A percentile compares a stretch with the other conserved stretches of the same genome.
Evolutionary conservation across 2,329 filamentous ascomycete genomes (phyloP).

Genomic region (Herpotrichia juniperi): DNA sequence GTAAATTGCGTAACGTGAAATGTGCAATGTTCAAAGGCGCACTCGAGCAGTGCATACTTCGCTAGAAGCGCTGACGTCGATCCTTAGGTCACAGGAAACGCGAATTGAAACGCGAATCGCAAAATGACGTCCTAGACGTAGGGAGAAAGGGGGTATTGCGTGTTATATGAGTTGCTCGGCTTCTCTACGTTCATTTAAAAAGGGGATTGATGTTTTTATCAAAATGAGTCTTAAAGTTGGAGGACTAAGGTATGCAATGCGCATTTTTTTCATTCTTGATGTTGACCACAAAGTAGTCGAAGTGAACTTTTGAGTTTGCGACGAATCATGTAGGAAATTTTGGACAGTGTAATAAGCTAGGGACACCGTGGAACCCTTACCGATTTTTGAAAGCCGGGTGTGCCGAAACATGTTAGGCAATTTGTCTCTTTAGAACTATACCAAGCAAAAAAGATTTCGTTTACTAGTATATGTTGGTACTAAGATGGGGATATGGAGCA

Average conservation of each 20-base stretch:
- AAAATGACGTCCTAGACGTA: background rate
- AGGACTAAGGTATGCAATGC: slow-evolving; percentile 50
- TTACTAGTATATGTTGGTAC: slow-evolving; percentile 15
- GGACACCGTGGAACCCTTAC: slow-evolving; percentile 18
- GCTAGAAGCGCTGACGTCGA: background rate
- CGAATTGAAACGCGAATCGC: background rate
- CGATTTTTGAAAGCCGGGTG: slow-evolving; percentile 29
- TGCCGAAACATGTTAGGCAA: slow-evolving; percentile 27
- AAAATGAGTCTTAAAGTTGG: slow-evolving; percentile 46
- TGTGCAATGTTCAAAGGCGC: slow-evolving; percentile 12
- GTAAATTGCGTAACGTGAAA: slow-evolving; percentile 7
- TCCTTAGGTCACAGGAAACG: background rate
- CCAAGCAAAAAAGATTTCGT: slow-evolving; percentile 13
- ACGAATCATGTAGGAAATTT: slow-evolving; percentile 12
- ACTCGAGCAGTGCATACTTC: slow-evolving; percentile 13
- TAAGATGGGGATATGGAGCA: slow-evolving; percentile 10
- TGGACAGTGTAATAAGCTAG: slow-evolving; percentile 24
- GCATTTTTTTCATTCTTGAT: slow-evolving; percentile 43
- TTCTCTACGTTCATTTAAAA: background rate
- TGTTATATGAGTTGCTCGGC: slow-evolving; percentile 4
- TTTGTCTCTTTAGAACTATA: slow-evolving; percentile 1
- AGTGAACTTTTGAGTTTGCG: background rate
- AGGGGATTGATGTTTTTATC: background rate
- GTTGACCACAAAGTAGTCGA: slow-evolving; percentile 34
- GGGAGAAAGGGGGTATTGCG: background rate